Evolutionary conservation across 164 flowering plant species (phyloP), one percentile per base, ranked within the genome.

Genomic region (Liriodendron chinense): DNA sequence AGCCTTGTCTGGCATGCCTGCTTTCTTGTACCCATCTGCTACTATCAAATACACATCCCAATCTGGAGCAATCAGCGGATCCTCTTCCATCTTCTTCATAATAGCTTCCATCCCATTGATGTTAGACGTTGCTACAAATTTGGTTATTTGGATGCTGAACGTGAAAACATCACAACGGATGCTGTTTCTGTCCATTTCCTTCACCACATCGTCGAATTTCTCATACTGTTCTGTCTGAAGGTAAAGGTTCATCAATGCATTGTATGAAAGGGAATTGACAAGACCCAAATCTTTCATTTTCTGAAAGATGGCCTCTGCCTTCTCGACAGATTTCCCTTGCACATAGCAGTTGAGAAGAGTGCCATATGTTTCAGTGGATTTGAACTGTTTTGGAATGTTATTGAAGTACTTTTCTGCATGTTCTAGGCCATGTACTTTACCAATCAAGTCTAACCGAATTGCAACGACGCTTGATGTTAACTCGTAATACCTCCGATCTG

Each of bases 131-230:
- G 75, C 78, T 26, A 74, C 83, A 78, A 68, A 84, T 20, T 84
- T 84, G 57, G 64, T 77, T 62, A 89, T 8, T 9, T 74, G 69
- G 47, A 75, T 81, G 48, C 68, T 65, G 23, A 47, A 65, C 2
- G 87, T 83, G 47, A 68, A 74, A 10, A 64, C 66, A 80, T 87
- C 87, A 34, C 2, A 7, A 16, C 49, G 1, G 16, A 88, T 75
- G 48, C 87, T 83, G 21, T 74, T 82, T 7, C 49, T 78, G 53
- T 82, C 79, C 91, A 89, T 89, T 71, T 87, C 89, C 26, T 79
- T 68, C 75, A 85, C 66, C 66, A 86, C 20, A 24, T 23, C 6
- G 18, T 83, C 82, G 34, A 87, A 16, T 57, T 83, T 87, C 47
- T 87, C 90, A 69, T 65, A 59, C 63, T 84, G 77, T 56, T 82